Conservation (phyloP, 345 rosid species). For the Microcos paniculata region DNA sequence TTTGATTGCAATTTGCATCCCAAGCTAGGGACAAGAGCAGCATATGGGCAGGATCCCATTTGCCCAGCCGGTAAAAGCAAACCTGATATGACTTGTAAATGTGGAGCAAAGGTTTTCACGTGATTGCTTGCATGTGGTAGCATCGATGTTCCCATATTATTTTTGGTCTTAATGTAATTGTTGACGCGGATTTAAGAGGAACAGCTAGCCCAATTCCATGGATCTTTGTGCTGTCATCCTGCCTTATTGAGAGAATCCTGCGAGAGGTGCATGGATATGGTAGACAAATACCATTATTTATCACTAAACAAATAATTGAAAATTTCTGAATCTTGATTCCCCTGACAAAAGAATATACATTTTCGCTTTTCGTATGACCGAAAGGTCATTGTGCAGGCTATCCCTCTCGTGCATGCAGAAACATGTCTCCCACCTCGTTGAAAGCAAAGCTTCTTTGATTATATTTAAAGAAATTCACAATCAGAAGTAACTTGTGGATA, state of each 20-base stretch:
- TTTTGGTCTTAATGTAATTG: not conserved
- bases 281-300: not conserved
- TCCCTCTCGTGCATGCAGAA: not conserved
- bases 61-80: not conserved
- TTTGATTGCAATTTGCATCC: not conserved
- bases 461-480: not conserved
- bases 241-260: not conserved
- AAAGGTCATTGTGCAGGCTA: not conserved
- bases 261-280: not conserved
- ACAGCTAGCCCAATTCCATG: not conserved
- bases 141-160: not conserved
- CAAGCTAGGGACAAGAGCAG: not conserved
- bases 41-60: not conserved
- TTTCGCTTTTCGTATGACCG: not conserved
- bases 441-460: not conserved
- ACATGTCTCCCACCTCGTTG: slow-evolving; percentile 6
- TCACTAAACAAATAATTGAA: not conserved
- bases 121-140: not conserved
- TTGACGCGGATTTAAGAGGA: not conserved
- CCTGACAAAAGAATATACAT: not conserved
- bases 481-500: not conserved
- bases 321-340: not conserved
- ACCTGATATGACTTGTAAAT: not conserved
- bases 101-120: not conserved
- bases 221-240: not conserved